Evolutionary conservation across 768 basidiomycete species (phyloP).

Genomic region (Gyrodon lividus): DNA sequence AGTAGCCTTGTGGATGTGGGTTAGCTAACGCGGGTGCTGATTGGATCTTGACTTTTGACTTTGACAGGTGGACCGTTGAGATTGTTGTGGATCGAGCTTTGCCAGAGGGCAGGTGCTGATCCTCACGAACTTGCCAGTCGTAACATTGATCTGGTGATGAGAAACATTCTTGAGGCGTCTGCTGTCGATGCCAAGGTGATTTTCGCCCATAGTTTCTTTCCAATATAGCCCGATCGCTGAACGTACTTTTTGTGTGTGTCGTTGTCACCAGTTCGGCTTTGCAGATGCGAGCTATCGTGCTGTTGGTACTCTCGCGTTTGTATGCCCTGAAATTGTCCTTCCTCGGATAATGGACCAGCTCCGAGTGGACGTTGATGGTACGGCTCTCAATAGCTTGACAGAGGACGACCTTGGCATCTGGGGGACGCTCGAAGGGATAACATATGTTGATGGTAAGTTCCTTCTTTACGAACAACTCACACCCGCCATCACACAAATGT

Average conservation of each 20-base stretch:
- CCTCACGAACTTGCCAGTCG: slow-evolving; percentile 58
- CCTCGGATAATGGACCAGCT: slow-evolving; percentile 71
- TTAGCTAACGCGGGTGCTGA: not conserved
- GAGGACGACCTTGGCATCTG: slow-evolving; percentile 80
- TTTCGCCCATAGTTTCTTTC: not conserved
- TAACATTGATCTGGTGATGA: slow-evolving; percentile 49
- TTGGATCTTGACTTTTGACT: too few relatives aligned
- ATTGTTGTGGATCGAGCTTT: slow-evolving; percentile 73
- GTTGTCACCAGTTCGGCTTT: slow-evolving; percentile 42
- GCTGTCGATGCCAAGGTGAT: slow-evolving; percentile 47
- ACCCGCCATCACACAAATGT: not conserved
- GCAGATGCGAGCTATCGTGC: slow-evolving; percentile 72
- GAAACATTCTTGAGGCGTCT: slow-evolving; percentile 48
- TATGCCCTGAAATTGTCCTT: slow-evolving; percentile 67
- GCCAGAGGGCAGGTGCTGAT: slow-evolving; percentile 66
- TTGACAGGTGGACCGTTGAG: slow-evolving; percentile 19
- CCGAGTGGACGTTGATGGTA: slow-evolving; percentile 59
- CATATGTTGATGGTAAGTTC: slow-evolving; percentile 71
- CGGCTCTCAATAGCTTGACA: slow-evolving; percentile 59
- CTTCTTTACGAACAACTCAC: too few relatives aligned
- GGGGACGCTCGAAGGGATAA: slow-evolving; percentile 79
- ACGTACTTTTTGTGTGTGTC: not conserved
- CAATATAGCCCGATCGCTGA: not conserved
- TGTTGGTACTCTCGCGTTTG: slow-evolving; percentile 74
- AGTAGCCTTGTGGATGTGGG: too few relatives aligned